Conservation (phyloP, 2,329 filamentous ascomycete genomes). For the Leptographium procerum region DNA sequence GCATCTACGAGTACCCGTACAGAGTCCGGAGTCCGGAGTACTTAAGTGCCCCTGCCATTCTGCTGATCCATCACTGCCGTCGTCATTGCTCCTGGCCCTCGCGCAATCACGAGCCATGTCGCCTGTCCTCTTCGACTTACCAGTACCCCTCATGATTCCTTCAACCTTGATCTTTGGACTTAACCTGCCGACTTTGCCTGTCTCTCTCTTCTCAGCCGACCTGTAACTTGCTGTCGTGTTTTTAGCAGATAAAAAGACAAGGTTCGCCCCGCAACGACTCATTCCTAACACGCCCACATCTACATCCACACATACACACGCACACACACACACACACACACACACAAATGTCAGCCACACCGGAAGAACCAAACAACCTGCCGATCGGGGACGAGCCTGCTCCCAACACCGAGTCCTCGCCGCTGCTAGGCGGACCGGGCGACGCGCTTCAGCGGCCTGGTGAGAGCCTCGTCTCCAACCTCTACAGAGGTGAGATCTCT, state of each 20-base stretch:
- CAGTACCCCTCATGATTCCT: background rate
- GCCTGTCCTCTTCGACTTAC: background rate
- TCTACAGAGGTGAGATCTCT: conserved; percentile 52
- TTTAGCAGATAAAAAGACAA: too few relatives aligned
- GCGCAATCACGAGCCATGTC: conserved; percentile 4
- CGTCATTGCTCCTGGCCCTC: conserved; percentile 7
- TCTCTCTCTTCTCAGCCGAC: too few relatives aligned
- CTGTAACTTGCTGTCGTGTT: too few relatives aligned
- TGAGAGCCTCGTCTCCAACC: conserved; percentile 55
- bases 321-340: background rate
- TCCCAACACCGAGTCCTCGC: conserved; percentile 44
- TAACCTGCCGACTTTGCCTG: background rate
- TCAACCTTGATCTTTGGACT: background rate
- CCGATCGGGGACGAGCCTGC: background rate
- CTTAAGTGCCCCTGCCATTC: too few relatives aligned
- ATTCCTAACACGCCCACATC: too few relatives aligned
- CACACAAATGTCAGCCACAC: background rate
- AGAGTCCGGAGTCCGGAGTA: too few relatives aligned
- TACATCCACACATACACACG: background rate
- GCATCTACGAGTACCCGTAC: too few relatives aligned
- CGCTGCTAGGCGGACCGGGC: conserved; percentile 58
- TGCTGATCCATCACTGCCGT: background rate
- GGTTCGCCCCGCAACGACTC: background rate
- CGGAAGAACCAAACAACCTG: background rate
- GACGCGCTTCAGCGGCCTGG: conserved; percentile 61